Evolutionary conservation across 1,139 yeast genomes (phyloP).

Genomic region (Yamadazyma triangularis): DNA sequence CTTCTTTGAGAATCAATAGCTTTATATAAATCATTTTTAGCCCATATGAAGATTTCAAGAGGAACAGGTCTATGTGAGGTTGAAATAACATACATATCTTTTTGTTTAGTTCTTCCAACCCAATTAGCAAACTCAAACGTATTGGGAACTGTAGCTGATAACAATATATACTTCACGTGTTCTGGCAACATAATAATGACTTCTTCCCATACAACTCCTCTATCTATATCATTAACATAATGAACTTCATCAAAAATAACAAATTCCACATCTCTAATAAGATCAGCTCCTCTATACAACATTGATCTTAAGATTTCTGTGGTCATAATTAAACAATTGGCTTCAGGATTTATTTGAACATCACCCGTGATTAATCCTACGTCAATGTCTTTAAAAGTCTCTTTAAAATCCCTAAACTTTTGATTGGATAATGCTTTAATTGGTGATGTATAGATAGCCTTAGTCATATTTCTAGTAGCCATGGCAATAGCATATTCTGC

Average conservation of each 20-base stretch:
- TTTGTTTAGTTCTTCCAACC: conserved; percentile 96
- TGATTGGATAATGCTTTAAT: conserved; percentile 91
- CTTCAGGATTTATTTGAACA: conserved; percentile 96
- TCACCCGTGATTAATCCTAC: conserved; percentile 98
- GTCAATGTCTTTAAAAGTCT: conserved; percentile 72
- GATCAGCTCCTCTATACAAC: conserved; percentile 95
- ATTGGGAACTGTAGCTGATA: conserved; percentile 96
- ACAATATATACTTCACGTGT: conserved; percentile 80
- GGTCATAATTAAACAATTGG: conserved; percentile 95
- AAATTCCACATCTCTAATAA: conserved; percentile 94
- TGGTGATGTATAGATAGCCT: conserved; percentile 90
- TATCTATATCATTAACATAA: conserved; percentile 91
- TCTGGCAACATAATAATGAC: conserved; percentile 95
- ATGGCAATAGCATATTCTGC: conserved; percentile 94
- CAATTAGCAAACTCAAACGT: conserved; percentile 97
- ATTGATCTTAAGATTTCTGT: conserved; percentile 93
- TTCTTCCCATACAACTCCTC: conserved; percentile 99
- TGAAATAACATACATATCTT: conserved; percentile 91
- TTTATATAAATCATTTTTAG: conserved; percentile 59
- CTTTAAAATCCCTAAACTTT: conserved; percentile 87
- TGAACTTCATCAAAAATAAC: conserved; percentile 98
- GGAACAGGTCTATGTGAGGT: conserved; percentile 97
- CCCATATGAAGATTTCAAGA: conserved; percentile 80
- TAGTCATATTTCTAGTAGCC: conserved; percentile 86
- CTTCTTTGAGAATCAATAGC: conserved; percentile 71